Base-by-base conservation (phyloP, 371 early-diverging fungal species). In the Mucor circinelloides region DNA sequence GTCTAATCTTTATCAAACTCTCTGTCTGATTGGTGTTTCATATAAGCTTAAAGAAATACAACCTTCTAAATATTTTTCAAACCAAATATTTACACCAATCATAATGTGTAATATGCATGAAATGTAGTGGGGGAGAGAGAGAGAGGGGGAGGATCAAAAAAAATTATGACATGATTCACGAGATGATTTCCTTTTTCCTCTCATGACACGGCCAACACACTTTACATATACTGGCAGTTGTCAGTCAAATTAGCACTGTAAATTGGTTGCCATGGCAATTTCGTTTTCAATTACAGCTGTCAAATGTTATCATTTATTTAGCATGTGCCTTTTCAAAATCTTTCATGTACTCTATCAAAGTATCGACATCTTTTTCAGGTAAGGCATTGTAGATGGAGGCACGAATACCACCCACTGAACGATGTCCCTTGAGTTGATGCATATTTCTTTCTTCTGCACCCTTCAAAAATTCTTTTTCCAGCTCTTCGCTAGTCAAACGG, bases 341-440 rank as follows among this genome's bases (percentile, higher is more conserved):
- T 48, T 79, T 72, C 92, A 96, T 90, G 68, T 90, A 97, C 4
- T 67, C 78, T 6, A 91, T 89, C 60, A 97, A 73, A 31, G 78
- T 82, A 66, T 91, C 82, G 2, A 94, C 94, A 54, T 90, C 94
- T 46, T 95, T 93, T 61, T 90, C 74, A 3, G 93, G 85, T 85
- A 97, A 85, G 28, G 98, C 97, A 73, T 99, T 99, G 80, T 99
- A 99, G 44, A 98, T 86, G 44, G 93, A 93, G 19, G 94, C 93
- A 40, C 99, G 86, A 64, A 97, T 90, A 30, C 99, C 99, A 58
- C 98, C 99, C 5, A 92, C 88, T 34, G 90, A 91, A 66, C 98
- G 94, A 82, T 99, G 99, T 1, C 99, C 99, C 58, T 93, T 92
- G 67, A 99, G 84, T 72, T 96, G 95, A 56, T 93, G 79, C 89